These are phyloP conservation scores for Pleurozium schreberi DNA, from an alignment of 225 moss, liverwort and hornwort species.

Conservation along the genomic window DNA sequence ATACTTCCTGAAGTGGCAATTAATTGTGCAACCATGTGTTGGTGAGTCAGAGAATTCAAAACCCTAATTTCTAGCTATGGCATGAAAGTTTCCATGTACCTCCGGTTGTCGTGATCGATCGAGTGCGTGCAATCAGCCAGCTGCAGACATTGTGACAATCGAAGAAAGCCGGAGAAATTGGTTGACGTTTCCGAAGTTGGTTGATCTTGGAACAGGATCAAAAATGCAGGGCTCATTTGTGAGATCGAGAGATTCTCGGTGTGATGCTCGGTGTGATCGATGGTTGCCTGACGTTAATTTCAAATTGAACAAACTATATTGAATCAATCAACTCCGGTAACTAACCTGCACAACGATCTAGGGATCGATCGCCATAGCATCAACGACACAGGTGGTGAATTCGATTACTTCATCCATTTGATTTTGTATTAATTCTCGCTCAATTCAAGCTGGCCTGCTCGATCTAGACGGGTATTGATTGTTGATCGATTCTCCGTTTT, in stretches of 20 bases:
- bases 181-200: background rate
- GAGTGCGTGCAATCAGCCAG: background rate
- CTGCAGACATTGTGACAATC: background rate
- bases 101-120: background rate
- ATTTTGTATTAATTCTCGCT: background rate
- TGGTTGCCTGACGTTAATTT: background rate
- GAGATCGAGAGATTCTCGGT: background rate
- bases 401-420: background rate
- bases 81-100: background rate
- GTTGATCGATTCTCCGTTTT: background rate
- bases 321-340: no score
- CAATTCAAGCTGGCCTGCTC: no score
- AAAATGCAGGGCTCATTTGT: background rate
- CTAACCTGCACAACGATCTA: background rate
- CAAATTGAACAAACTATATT: background rate
- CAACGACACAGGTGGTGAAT: background rate
- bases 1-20: background rate
- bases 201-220: background rate
- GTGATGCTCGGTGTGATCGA: background rate
- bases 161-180: background rate
- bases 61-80: background rate
- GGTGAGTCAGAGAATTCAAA: background rate
- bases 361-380: background rate
- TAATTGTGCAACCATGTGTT: background rate
- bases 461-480: background rate